Percentiles rank a stretch among this genome's conserved stretches.
Evolutionary conservation across 2,329 filamentous ascomycete genomes (phyloP).

Genomic region (Arthrobotrys megalospora): DNA sequence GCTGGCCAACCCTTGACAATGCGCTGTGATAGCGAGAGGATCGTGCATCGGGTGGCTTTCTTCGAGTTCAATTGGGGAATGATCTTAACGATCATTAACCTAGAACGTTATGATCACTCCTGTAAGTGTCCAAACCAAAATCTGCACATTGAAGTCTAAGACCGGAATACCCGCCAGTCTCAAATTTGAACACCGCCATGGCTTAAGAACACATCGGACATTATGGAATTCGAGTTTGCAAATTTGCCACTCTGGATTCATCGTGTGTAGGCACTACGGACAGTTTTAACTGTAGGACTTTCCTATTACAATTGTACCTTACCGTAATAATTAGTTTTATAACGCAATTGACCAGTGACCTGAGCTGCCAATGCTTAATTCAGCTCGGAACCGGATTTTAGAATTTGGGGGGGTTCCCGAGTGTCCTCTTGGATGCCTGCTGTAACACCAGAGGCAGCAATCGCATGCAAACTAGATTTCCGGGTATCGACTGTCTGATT

Average conservation of each 20-base stretch:
- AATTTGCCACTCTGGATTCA: slow-evolving; percentile 19
- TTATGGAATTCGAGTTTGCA: slow-evolving; percentile 6
- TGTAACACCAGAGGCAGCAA: slow-evolving; percentile 24
- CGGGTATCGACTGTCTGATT: slow-evolving; percentile 31
- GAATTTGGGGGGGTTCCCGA: slow-evolving; percentile 9
- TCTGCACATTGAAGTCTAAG: slow-evolving; percentile 11
- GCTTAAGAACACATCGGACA: neutral
- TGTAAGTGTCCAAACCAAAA: slow-evolving; percentile 2
- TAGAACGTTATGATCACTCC: slow-evolving; percentile 20
- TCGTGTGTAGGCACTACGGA: slow-evolving; percentile 4
- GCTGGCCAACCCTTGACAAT: slow-evolving; percentile 49
- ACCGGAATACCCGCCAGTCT: slow-evolving; percentile 10
- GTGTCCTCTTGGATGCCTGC: slow-evolving; percentile 7
- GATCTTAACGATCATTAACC: slow-evolving; percentile 36
- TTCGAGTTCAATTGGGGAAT: slow-evolving; percentile 40
- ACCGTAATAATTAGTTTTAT: slow-evolving; percentile 12
- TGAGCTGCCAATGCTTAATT: neutral
- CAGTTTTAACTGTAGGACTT: slow-evolving; percentile 29
- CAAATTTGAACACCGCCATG: neutral
- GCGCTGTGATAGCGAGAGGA: slow-evolving; percentile 47
- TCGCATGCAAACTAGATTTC: slow-evolving; percentile 34
- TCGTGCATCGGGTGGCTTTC: slow-evolving; percentile 58
- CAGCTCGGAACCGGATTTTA: slow-evolving; percentile 9
- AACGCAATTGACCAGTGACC: slow-evolving; percentile 12
- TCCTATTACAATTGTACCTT: slow-evolving; percentile 3